Evolutionary conservation across 805 yeast genomes (phyloP).

Genomic region (Ogataea paraovalis): DNA sequence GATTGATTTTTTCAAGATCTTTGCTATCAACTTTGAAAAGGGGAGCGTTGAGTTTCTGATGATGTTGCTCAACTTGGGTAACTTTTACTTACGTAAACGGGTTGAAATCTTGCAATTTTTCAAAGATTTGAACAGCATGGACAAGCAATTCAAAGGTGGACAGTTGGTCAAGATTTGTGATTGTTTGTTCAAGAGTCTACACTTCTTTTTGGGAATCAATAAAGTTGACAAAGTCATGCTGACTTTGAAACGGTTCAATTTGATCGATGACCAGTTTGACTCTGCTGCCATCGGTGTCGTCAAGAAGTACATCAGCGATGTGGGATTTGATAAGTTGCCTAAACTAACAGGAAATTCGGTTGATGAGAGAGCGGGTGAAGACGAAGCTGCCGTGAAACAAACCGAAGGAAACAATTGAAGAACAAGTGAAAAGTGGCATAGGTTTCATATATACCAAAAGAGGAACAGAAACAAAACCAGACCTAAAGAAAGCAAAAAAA

Average conservation of each 20-base stretch:
- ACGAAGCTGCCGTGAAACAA: not conserved
- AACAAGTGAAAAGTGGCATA: no score
- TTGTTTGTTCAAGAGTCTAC: slow-evolving; percentile 15
- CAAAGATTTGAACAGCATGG: slow-evolving; percentile 20
- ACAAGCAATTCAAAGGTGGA: slow-evolving; percentile 8
- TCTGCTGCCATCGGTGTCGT: not conserved
- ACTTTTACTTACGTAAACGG: slow-evolving; percentile 14
- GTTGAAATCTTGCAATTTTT: slow-evolving; percentile 20
- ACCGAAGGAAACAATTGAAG: not conserved
- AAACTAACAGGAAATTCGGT: no score
- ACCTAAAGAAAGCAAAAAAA: slow-evolving; percentile 1
- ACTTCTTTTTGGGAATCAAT: slow-evolving; percentile 6
- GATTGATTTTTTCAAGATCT: slow-evolving; percentile 11
- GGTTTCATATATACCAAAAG: no score
- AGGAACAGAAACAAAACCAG: not conserved
- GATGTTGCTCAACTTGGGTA: slow-evolving; percentile 18
- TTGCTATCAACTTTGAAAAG: slow-evolving; percentile 12
- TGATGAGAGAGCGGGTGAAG: slow-evolving; percentile 1
- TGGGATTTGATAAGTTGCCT: not conserved
- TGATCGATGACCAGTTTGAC: slow-evolving; percentile 2
- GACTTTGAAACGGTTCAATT: slow-evolving; percentile 5
- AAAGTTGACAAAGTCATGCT: slow-evolving; percentile 5
- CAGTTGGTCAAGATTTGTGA: slow-evolving; percentile 17
- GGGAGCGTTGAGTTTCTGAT: slow-evolving; percentile 12
- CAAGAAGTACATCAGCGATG: not conserved